phyloP scores from a whole-genome alignment of 345 rosid genomes.

The Litchi chinensis region DNA sequence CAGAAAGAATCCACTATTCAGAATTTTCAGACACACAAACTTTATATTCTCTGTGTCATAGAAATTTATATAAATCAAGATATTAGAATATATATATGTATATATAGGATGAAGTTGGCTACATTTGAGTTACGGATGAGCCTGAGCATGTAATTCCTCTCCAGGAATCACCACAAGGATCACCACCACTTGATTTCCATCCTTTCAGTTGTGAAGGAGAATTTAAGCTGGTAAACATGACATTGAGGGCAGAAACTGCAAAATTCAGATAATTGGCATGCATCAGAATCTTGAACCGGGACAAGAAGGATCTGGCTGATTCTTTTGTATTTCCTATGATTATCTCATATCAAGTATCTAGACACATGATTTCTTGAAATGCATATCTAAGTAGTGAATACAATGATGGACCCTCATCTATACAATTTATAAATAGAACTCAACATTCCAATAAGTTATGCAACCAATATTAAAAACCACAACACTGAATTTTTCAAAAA shows the following conservation, averaged over 20 bases:
- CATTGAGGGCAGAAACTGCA: slow-evolving; percentile 86
- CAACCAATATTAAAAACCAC: not conserved
- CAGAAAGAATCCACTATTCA: not conserved
- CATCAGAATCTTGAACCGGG: slow-evolving; percentile 18
- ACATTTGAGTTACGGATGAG: slow-evolving; percentile 82
- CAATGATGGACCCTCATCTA: not conserved
- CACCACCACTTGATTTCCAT: slow-evolving; percentile 81
- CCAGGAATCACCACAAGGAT: slow-evolving; percentile 91
- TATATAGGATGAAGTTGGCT: not conserved
- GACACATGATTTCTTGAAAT: too few species aligned
- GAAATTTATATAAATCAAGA: not conserved
- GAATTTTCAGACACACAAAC: not conserved
- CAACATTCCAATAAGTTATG: not conserved
- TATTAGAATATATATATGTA: not conserved
- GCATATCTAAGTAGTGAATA: not conserved
- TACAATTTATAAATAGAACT: not conserved
- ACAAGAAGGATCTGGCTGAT: not conserved
- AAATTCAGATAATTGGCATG: slow-evolving; percentile 15
- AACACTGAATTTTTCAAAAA: not conserved
- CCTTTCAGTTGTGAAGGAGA: slow-evolving; percentile 69
- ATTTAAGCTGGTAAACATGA: slow-evolving; percentile 77
- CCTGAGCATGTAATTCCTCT: slow-evolving; percentile 85
- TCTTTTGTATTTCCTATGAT: not conserved
- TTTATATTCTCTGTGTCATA: not conserved
- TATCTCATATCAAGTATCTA: not conserved